Evolutionary conservation across 352 stramenopile genomes (phyloP), one percentile per base, ranked within the genome.

Genomic region (Globisporangium viniferum): DNA sequence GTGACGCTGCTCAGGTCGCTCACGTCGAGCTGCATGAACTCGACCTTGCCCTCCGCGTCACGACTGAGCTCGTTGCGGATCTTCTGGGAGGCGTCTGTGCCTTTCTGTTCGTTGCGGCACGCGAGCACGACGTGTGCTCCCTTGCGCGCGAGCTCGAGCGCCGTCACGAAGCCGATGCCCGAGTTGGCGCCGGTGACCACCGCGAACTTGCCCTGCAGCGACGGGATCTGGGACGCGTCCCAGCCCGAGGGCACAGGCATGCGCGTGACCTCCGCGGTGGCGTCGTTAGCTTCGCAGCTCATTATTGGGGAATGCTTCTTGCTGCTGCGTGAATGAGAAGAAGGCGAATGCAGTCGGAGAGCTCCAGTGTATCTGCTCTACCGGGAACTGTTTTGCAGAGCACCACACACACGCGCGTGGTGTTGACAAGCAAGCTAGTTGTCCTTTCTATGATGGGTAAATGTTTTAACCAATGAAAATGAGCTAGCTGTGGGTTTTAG

Each of bases 11-110:
- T 68, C 59, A 95, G 77, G 57, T 65, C 66, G 51, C 76, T 77
- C 15, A 97, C 77, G 71, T 97, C 84, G 29, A 95, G 66, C 27
- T 77, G 62, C 70, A 92, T 86, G 72, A 88, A 91, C 69, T 90
- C 78, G 8, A 76, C 78, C 10, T 62, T 35, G n/a, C 82, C 76
- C 57, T 59, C 53, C 61, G 82, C 73, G 41, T 73, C 73, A 53
- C 66, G 22, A 10, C 54, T 76, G 46, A 75, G 39, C 24, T 82
- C 46, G 3, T 83, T 78, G 9, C 73, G 68, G 58, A 90, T 82
- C 54, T 70, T 49, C 15, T 71, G 57, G 12, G 76, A 66, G 7
- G 82, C 81, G 4, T 72, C 66, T 9, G 59, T 68, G 12, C 79
- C 79, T 35, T 80, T 76, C 33, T 59, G 65, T 60, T 75, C 70